These are phyloP conservation scores for Thelonectria discophora DNA, from an alignment of 2,329 filamentous ascomycete genomes.

Conservation along the genomic window DNA sequence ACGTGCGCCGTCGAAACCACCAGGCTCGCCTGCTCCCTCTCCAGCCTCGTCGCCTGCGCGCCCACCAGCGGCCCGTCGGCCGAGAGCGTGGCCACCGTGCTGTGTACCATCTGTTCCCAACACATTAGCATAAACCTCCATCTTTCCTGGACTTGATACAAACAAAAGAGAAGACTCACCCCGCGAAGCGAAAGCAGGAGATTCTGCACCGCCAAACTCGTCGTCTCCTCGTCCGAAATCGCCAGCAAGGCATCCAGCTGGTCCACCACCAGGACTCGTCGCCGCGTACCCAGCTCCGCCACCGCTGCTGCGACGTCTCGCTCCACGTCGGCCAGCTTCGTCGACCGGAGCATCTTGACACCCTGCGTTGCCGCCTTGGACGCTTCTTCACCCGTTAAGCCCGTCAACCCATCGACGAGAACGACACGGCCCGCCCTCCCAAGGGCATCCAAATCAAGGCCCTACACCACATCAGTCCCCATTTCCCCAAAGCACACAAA, in stretches of 20 bases:
- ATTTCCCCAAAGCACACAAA: no score
- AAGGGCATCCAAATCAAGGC: slow-evolving; percentile 74
- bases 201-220: slow-evolving; percentile 60
- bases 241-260: slow-evolving; percentile 73
- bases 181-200: slow-evolving; percentile 68
- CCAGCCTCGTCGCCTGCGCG: slow-evolving; percentile 68
- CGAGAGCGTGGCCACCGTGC: slow-evolving; percentile 73
- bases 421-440: slow-evolving; percentile 67
- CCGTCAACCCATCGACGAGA: slow-evolving; percentile 79
- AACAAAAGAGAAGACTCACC: slow-evolving; percentile 56
- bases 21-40: slow-evolving; percentile 76
- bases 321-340: slow-evolving; percentile 49
- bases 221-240: slow-evolving; percentile 57
- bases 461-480: slow-evolving; percentile 51
- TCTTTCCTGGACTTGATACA: no score
- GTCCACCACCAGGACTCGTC: slow-evolving; percentile 70
- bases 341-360: slow-evolving; percentile 43
- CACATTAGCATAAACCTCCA: no score
- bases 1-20: slow-evolving; percentile 77
- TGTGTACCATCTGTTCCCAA: slow-evolving; percentile 64
- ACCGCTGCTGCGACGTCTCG: slow-evolving; percentile 52
- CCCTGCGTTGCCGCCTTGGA: slow-evolving; percentile 12
- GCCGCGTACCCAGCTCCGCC: slow-evolving; percentile 44
- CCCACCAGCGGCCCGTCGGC: slow-evolving; percentile 78
- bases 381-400: slow-evolving; percentile 55